phyloP scores from a whole-genome alignment of 768 basidiomycete species.

The Panaeolus papilionaceus region DNA sequence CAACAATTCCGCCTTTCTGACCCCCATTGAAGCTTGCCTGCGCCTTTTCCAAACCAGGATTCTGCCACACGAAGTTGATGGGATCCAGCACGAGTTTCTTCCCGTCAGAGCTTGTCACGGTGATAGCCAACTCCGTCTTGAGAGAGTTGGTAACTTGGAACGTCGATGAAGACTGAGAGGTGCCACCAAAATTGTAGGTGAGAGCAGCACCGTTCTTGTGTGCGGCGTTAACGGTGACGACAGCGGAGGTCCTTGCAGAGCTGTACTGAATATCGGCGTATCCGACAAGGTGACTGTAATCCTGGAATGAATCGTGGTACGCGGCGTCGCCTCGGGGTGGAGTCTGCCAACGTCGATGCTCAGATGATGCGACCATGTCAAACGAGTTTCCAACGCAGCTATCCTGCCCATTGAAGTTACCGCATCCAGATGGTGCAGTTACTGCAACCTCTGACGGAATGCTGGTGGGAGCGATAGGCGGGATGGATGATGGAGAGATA shows the following conservation, averaged over 20 bases:
- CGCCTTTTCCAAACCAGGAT: slow-evolving; percentile 16
- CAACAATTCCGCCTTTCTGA: slow-evolving; percentile 20
- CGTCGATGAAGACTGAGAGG: slow-evolving; percentile 14
- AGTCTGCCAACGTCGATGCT: slow-evolving; percentile 20
- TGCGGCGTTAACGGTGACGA: slow-evolving; percentile 15
- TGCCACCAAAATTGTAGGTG: slow-evolving; percentile 16
- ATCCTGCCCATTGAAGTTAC: slow-evolving; percentile 19
- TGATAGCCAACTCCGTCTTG: slow-evolving; percentile 10
- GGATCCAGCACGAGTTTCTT: slow-evolving; percentile 19
- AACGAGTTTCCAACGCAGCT: slow-evolving; percentile 7
- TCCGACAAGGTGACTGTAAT: slow-evolving; percentile 20
- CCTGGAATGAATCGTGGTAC: slow-evolving; percentile 19
- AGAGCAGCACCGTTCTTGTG: not conserved
- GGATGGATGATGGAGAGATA: not conserved
- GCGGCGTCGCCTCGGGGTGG: slow-evolving; percentile 17
- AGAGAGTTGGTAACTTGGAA: slow-evolving; percentile 17
- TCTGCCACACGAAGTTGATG: slow-evolving; percentile 21
- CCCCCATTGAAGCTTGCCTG: slow-evolving; percentile 19
- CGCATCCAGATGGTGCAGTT: slow-evolving; percentile 14
- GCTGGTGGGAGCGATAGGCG: not conserved
- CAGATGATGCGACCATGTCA: slow-evolving; percentile 17
- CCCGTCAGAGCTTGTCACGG: slow-evolving; percentile 17
- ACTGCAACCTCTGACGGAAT: slow-evolving; percentile 12
- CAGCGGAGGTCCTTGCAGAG: slow-evolving; percentile 15
- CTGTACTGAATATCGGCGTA: slow-evolving; percentile 21